Evolutionary conservation across 2,329 filamentous ascomycete genomes (phyloP), one percentile per base, ranked within the genome.

Genomic region (Aspergillus arachidicola): DNA sequence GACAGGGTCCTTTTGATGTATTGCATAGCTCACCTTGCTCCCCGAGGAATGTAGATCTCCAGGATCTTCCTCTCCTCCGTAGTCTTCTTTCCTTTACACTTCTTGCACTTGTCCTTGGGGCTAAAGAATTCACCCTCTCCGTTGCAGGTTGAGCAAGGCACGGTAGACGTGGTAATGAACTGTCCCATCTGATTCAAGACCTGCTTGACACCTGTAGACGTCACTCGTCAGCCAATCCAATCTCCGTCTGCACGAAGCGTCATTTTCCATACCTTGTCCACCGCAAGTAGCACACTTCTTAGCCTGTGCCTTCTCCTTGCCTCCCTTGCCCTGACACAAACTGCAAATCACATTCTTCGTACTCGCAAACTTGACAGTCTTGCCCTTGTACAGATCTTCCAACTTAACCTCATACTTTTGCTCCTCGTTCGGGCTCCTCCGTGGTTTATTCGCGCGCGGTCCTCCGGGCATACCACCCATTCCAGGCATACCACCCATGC

Each of bases 101-200:
- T 97, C 85, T 96, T 97, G 85, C 95, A 99, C 76, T 93, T 92
- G 75, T 99, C 95, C 84, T 98, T 98, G 75, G 97, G 93, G 79
- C 94, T 94, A 82, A 89, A 96, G 74, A 94, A 89, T 74, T 89
- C 89, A 6, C 95, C 95, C n/a, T 89, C 86, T 38, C 94, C 94
- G 64, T 89, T 85, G 80, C 95, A 99, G 72, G 90, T 89, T 72
- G 91, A 89, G 79, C 95, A 99, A 41, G 89, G 79, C 43, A 94
- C 88, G 7, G 89, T 88, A 72, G 93, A 90, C 73, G 93, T 91
- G 34, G 92, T 92, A 66, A 97, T 84, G 63, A 94, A 93, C 23
- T 94, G 93, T 0, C 94, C 94, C 66, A 98, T 87, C 73, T 93
- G 91, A 64, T 91, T 89, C 75, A 95, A 86, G 26, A 90, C 89